Conservation (phyloP, 164 flowering plant genomes). For the Saururus chinensis region DNA sequence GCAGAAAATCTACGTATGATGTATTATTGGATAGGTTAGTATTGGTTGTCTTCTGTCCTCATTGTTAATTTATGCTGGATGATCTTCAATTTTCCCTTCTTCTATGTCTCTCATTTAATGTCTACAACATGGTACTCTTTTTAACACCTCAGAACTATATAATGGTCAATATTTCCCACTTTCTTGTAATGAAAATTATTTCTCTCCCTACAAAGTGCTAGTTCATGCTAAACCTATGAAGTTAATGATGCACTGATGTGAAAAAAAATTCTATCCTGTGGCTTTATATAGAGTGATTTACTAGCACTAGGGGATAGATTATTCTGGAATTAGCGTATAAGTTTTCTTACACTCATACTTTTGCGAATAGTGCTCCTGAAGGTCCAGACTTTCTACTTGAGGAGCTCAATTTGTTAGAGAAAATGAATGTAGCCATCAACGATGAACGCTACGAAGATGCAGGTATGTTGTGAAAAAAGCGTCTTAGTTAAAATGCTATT, state of each 20-base stretch:
- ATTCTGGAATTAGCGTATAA: too few species aligned
- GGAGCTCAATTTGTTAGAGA: conserved; percentile 49
- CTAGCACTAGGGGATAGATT: neutral
- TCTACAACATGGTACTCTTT: too few species aligned
- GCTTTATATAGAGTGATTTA: too few species aligned
- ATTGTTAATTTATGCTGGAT: neutral
- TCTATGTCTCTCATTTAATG: too few species aligned
- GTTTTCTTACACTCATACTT: neutral
- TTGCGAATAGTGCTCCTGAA: conserved; percentile 41
- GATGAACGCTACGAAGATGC: conserved; percentile 82
- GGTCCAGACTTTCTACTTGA: conserved; percentile 54
- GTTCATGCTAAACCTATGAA: too few species aligned
- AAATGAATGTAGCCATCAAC: conserved; percentile 41
- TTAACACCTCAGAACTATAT: too few species aligned
- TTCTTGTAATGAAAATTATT: too few species aligned
- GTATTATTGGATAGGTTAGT: conserved; percentile 64
- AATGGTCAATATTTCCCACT: too few species aligned
- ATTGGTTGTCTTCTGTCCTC: neutral
- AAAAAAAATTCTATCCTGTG: too few species aligned
- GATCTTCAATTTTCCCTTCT: too few species aligned
- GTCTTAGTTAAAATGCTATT: neutral
- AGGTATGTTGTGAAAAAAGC: conserved; percentile 25
- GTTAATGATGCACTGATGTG: too few species aligned
- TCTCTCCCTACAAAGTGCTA: too few species aligned
- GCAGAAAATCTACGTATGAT: conserved; percentile 45